Percentiles rank a stretch among this genome's conserved stretches.
phyloP scores from a whole-genome alignment of 768 basidiomycete genomes.

The Cubamyces lactineus region DNA sequence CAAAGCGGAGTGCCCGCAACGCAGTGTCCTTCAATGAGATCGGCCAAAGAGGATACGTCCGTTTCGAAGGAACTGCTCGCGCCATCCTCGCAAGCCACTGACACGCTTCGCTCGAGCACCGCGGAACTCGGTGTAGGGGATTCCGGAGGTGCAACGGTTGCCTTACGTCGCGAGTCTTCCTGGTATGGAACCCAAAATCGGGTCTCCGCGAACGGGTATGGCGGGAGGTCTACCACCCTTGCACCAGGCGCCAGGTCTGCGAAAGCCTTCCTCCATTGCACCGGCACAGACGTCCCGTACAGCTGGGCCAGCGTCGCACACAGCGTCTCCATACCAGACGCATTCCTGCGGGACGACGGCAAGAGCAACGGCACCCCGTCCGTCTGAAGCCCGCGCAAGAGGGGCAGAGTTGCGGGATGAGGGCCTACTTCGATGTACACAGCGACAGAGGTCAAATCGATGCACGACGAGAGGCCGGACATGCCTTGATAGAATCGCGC shows the following conservation, averaged over 20 bases:
- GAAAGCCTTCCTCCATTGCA: conserved; percentile 64
- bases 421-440: conserved; percentile 74
- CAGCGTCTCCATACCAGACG: conserved; percentile 50
- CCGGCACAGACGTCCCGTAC: conserved; percentile 43
- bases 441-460: conserved; percentile 37
- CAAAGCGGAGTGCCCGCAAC: conserved; percentile 53
- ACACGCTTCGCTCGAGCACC: neutral
- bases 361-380: conserved; percentile 44
- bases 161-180: conserved; percentile 29
- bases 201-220: conserved; percentile 61
- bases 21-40: conserved; percentile 57
- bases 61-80: conserved; percentile 51
- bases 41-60: conserved; percentile 46
- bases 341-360: conserved; percentile 51
- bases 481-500: conserved; percentile 60
- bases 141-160: neutral
- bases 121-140: neutral
- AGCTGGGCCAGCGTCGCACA: conserved; percentile 50
- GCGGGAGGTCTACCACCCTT: conserved; percentile 54
- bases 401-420: conserved; percentile 57
- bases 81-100: neutral
- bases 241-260: conserved; percentile 43
- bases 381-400: conserved; percentile 43
- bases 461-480: conserved; percentile 39
- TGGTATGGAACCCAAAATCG: conserved; percentile 60